Percentiles rank a stretch among this genome's conserved stretches.
Evolutionary conservation across 495 filamentous ascomycete genomes (phyloP).

Genomic region (Diplogelasinospora grovesii): DNA sequence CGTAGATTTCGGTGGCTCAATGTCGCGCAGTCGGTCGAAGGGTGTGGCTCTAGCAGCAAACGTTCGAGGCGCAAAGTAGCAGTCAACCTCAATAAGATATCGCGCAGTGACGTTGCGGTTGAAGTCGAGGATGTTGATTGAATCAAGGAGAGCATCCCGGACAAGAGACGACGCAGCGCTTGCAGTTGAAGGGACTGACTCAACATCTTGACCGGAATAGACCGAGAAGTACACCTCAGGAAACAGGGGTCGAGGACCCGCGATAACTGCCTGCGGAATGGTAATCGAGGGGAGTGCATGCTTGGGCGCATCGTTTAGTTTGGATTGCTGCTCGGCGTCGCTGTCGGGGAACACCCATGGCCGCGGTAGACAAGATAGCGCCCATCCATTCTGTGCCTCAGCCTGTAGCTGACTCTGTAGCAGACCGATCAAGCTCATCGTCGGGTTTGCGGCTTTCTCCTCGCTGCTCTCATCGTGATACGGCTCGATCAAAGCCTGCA

Average conservation of each 20-base stretch:
- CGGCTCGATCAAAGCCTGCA: constrained; percentile 78
- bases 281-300: constrained; percentile 67
- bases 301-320: constrained; percentile 55
- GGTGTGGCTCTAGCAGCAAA: constrained; percentile 91
- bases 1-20: constrained; percentile 60
- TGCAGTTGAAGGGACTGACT: constrained; percentile 76
- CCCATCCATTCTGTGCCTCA: constrained; percentile 66
- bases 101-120: constrained; percentile 84
- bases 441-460: constrained; percentile 30
- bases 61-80: constrained; percentile 79
- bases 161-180: constrained; percentile 74
- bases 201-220: constrained; percentile 79
- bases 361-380: constrained; percentile 72
- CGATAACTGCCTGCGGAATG: constrained; percentile 65
- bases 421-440: constrained; percentile 65
- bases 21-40: constrained; percentile 79
- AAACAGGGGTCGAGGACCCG: constrained; percentile 70
- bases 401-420: constrained; percentile 77
- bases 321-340: constrained; percentile 45
- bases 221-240: constrained; percentile 93
- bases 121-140: constrained; percentile 88
- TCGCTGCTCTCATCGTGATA: constrained; percentile 53
- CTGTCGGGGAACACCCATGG: constrained; percentile 61
- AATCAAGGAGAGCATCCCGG: constrained; percentile 82
- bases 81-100: constrained; percentile 88